Percentiles rank a stretch among this genome's conserved stretches.
These are phyloP conservation scores for Leccinum subspadiceum DNA, from an alignment of 1,284 basidiomycete species.

Conservation along the genomic window DNA sequence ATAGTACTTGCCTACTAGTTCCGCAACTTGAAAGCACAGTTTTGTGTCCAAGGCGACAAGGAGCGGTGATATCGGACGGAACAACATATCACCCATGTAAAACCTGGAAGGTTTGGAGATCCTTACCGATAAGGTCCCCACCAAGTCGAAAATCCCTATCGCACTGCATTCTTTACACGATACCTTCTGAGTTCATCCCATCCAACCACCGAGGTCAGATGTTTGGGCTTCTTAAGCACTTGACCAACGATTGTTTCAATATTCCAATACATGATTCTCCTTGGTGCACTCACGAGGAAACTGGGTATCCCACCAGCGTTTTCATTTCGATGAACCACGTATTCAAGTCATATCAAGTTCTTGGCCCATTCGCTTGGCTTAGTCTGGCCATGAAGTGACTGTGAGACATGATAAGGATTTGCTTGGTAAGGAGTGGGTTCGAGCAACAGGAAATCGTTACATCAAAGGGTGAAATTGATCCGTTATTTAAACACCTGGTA, in stretches of 20 bases:
- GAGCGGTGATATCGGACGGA: neutral
- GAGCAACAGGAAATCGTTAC: neutral
- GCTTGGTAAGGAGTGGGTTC: neutral
- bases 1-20: neutral
- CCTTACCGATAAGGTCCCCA: neutral
- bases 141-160: neutral
- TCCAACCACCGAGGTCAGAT: neutral
- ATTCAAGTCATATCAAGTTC: neutral
- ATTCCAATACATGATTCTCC: neutral
- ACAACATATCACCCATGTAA: slow-evolving; percentile 5
- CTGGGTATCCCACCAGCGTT: neutral
- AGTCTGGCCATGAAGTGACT: neutral
- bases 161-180: neutral
- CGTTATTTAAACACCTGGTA: slow-evolving; percentile 24
- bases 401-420: neutral
- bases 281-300: slow-evolving; percentile 7
- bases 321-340: neutral
- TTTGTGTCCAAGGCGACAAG: neutral
- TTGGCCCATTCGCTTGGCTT: neutral
- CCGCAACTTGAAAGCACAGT: neutral
- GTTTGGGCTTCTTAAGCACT: neutral
- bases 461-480: neutral
- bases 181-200: neutral
- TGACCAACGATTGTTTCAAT: neutral
- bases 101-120: neutral